phyloP scores from a whole-genome alignment of 2,329 filamentous ascomycete species.

The Aspergillus oerlinghausenensis region DNA sequence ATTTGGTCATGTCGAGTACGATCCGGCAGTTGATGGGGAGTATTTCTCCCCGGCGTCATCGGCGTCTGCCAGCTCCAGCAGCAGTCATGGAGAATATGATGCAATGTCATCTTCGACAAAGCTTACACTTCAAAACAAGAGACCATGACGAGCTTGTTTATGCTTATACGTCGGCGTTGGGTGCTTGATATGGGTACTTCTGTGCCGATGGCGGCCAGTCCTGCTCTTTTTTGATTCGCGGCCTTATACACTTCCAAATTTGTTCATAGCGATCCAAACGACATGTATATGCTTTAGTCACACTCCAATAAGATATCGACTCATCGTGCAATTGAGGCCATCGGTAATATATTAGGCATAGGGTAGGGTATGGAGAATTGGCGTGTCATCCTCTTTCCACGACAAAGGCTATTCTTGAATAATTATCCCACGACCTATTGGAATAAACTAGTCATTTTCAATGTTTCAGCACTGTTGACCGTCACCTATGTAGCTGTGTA shows the following conservation, averaged over 20 bases:
- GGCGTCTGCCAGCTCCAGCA: constrained; percentile 19
- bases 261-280: neutral
- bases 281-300: neutral
- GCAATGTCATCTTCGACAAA: constrained; percentile 8
- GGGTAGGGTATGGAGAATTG: neutral
- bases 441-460: neutral
- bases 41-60: constrained; percentile 20
- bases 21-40: constrained; percentile 24
- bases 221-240: neutral
- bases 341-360: neutral
- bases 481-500: neutral
- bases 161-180: neutral
- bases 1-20: constrained; percentile 28
- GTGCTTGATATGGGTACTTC: constrained; percentile 4
- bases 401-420: neutral
- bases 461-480: neutral
- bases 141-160: constrained; percentile 3
- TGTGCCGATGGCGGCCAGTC: neutral
- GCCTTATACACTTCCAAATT: neutral
- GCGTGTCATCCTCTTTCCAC: neutral
- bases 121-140: constrained; percentile 8
- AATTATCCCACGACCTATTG: neutral
- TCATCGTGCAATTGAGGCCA: neutral
- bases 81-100: constrained; percentile 15
- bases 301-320: neutral